These are phyloP conservation scores for Gossypium anomalum DNA, from an alignment of 345 rosid species.

Conservation along the genomic window DNA sequence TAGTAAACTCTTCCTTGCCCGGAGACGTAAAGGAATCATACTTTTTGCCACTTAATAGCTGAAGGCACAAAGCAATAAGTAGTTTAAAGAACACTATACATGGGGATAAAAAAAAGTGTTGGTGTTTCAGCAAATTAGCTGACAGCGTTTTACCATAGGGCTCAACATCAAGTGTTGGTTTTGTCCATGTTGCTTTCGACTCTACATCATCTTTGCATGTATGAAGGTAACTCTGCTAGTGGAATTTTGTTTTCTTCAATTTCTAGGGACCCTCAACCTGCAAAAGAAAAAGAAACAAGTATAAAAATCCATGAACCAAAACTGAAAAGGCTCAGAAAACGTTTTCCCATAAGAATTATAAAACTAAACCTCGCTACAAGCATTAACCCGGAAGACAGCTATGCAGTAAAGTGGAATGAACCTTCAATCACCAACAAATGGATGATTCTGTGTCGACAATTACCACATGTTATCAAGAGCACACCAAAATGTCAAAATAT, in stretches of 20 bases:
- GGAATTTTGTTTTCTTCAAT: background rate
- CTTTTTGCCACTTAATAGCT: background rate
- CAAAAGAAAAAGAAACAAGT: background rate
- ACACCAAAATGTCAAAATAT: background rate
- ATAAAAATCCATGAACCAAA: background rate
- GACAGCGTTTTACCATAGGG: background rate
- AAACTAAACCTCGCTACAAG: background rate
- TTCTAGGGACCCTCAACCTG: background rate
- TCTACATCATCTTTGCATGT: background rate
- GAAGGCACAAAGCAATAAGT: background rate
- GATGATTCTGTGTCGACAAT: background rate
- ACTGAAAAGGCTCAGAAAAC: background rate
- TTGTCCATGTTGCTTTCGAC: background rate
- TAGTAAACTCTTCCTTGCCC: background rate
- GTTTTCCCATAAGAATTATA: background rate
- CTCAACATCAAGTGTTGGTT: background rate
- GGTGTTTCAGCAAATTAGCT: background rate
- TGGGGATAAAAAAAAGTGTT: background rate
- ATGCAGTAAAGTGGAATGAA: background rate
- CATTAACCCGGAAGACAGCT: background rate
- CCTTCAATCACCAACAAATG: background rate
- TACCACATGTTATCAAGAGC: background rate
- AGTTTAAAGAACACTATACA: background rate
- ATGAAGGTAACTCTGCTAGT: background rate
- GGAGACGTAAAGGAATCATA: background rate